Conservation (phyloP, 2,329 filamentous ascomycete species). For the Fusarium anthophilum region DNA sequence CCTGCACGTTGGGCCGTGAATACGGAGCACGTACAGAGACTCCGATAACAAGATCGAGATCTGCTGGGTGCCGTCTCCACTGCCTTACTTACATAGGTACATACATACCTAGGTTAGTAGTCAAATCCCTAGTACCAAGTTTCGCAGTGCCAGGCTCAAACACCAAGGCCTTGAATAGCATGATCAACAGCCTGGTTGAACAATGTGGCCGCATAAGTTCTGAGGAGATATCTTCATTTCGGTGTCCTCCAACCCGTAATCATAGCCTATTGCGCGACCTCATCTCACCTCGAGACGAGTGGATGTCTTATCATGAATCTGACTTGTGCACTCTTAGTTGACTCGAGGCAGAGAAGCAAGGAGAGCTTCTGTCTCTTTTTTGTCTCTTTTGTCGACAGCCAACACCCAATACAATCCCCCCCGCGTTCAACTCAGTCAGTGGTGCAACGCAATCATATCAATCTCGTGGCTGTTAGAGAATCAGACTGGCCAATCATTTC, state of each 20-base stretch:
- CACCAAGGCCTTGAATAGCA: slow-evolving; percentile 10
- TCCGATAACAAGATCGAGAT: slow-evolving; percentile 31
- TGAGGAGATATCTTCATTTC: neutral
- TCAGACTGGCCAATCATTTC: neutral
- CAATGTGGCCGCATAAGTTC: slow-evolving; percentile 15
- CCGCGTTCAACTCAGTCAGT: neutral
- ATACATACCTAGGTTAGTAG: neutral
- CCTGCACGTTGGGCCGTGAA: neutral
- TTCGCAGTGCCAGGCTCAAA: neutral
- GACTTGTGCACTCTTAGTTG: neutral
- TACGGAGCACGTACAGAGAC: neutral
- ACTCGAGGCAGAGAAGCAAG: neutral
- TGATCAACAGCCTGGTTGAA: slow-evolving; percentile 15
- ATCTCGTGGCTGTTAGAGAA: neutral
- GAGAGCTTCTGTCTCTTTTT: neutral
- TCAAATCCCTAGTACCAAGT: slow-evolving; percentile 1
- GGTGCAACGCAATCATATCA: neutral
- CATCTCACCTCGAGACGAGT: slow-evolving; percentile 18
- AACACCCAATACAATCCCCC: slow-evolving; percentile 9
- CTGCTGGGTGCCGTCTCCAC: slow-evolving; percentile 20
- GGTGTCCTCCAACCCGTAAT: neutral
- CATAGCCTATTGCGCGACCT: slow-evolving; percentile 4
- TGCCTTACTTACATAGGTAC: slow-evolving; percentile 10
- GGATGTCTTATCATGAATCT: slow-evolving; percentile 6
- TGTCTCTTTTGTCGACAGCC: neutral